A percentile compares a stretch with the other conserved stretches of the same genome.
Evolutionary conservation across 495 filamentous ascomycete genomes (phyloP).

Genomic region (Penicillium ochrochloron): DNA sequence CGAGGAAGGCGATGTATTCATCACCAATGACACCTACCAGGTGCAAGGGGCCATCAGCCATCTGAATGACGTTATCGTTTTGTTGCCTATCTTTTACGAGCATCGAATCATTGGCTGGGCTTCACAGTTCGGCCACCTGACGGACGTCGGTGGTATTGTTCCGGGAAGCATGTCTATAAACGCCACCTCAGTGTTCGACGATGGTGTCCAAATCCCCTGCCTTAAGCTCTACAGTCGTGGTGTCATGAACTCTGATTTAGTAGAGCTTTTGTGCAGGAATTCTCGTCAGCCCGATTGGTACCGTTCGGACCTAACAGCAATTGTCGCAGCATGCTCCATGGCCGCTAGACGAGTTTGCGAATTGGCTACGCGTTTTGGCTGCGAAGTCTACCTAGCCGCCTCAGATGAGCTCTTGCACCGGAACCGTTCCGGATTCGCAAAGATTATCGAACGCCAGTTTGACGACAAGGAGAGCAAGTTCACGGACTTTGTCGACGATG

Average conservation of each 20-base stretch:
- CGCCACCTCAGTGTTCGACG: slow-evolving; percentile 54
- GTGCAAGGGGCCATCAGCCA: slow-evolving; percentile 54
- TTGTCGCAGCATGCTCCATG: slow-evolving; percentile 53
- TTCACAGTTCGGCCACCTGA: slow-evolving; percentile 57
- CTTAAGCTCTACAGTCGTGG: slow-evolving; percentile 52
- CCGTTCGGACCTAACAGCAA: slow-evolving; percentile 50
- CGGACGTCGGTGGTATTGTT: slow-evolving; percentile 55
- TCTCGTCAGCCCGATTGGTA: slow-evolving; percentile 56
- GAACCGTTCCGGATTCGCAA: slow-evolving; percentile 47
- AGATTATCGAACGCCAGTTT: slow-evolving; percentile 52
- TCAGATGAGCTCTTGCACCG: slow-evolving; percentile 49
- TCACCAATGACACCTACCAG: slow-evolving; percentile 57
- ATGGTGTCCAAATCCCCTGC: slow-evolving; percentile 56
- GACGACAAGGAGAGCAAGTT: slow-evolving; percentile 47
- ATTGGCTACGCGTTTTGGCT: slow-evolving; percentile 49
- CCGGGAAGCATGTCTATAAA: slow-evolving; percentile 59
- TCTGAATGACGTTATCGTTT: slow-evolving; percentile 53
- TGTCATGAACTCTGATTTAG: slow-evolving; percentile 47
- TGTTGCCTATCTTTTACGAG: slow-evolving; percentile 52
- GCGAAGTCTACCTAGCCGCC: slow-evolving; percentile 47
- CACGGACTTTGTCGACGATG: slow-evolving; percentile 57
- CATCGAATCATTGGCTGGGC: slow-evolving; percentile 51
- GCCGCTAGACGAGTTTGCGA: slow-evolving; percentile 49
- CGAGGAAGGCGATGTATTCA: slow-evolving; percentile 54
- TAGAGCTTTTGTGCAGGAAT: slow-evolving; percentile 53